Evolutionary conservation across 345 rosid genomes (phyloP), one percentile per base, ranked within the genome.

Genomic region (Corchorus capsularis): DNA sequence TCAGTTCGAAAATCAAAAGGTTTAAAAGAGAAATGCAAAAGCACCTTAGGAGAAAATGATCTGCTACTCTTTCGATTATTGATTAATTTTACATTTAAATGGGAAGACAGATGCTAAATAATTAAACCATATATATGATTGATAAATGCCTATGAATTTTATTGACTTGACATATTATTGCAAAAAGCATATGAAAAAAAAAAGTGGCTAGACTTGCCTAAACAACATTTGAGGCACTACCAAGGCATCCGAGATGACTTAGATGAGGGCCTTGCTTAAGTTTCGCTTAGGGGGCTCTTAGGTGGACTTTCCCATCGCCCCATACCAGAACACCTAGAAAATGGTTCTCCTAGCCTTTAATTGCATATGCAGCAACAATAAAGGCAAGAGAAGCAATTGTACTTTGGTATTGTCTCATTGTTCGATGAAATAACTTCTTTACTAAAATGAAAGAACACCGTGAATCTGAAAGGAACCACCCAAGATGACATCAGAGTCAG

Each of bases 371-470:
- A 15, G 57, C 41, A 69, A 68, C 27, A 67, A 27, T 27, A 27
- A 27, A 27, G 27, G 27, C 47, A 69, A 7, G 59, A 49, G 13
- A 69, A 50, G 43, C 72, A 69, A 13, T 69, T 22, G 27, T 15
- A 10, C 8, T 50, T 32, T 39, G 16, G 45, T 45, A 50, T 50
- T 69, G 57, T 69, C 46, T 22, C 59, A 50, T 50, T 69, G 57
- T 69, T 22, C 14, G n/a, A 45, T 50, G 27, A 69, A 15, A 50
- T 69, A 69, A n/a, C n/a, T n/a, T n/a, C n/a, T n/a, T n/a, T n/a
- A n/a, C n/a, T n/a, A n/a, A n/a, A n/a, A 27, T 27, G 27, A 27
- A 68, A 68, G 53, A 32, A 14, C 11, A 14, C 27, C 14, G 35
- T 45, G 71, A 65, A 43, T 65, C 53, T 2, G 35, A 45, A 45